phyloP scores from a whole-genome alignment of 2,329 filamentous ascomycete genomes.

The Sporothrix sp. region DNA sequence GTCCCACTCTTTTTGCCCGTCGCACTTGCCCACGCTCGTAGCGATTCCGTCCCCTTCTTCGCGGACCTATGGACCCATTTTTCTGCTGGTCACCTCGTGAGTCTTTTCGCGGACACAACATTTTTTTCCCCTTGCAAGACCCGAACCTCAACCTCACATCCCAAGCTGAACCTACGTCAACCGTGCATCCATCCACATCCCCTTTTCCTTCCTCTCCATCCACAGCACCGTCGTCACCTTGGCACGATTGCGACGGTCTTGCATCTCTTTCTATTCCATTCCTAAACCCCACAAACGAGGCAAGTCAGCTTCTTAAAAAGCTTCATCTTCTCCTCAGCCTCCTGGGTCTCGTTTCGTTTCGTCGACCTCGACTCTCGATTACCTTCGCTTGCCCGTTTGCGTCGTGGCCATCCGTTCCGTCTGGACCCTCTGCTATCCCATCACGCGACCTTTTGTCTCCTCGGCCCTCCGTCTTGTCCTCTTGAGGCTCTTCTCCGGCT shows the following conservation, averaged over 20 bases:
- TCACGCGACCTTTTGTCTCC: neutral
- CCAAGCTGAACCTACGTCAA: neutral
- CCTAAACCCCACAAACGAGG: neutral
- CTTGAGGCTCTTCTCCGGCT: neutral
- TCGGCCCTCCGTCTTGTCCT: neutral
- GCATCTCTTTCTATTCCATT: neutral
- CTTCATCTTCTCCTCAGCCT: neutral
- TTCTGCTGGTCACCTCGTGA: neutral
- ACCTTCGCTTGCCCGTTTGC: neutral
- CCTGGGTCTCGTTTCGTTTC: neutral
- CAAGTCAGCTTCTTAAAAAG: neutral
- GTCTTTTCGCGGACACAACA: neutral
- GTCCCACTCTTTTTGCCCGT: slow-evolving; percentile 1
- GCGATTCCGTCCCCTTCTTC: slow-evolving; percentile 5
- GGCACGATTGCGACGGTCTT: neutral
- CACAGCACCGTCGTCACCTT: neutral
- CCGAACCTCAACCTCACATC: neutral
- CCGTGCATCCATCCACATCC: neutral
- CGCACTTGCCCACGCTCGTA: neutral
- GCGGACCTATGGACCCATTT: neutral
- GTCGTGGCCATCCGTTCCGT: neutral
- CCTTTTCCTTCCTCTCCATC: neutral
- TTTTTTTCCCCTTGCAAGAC: slow-evolving; percentile 2
- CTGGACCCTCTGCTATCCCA: neutral
- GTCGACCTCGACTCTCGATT: neutral